Conservation (phyloP, 345 rosid genomes). For the Citrus mangshanensis region DNA sequence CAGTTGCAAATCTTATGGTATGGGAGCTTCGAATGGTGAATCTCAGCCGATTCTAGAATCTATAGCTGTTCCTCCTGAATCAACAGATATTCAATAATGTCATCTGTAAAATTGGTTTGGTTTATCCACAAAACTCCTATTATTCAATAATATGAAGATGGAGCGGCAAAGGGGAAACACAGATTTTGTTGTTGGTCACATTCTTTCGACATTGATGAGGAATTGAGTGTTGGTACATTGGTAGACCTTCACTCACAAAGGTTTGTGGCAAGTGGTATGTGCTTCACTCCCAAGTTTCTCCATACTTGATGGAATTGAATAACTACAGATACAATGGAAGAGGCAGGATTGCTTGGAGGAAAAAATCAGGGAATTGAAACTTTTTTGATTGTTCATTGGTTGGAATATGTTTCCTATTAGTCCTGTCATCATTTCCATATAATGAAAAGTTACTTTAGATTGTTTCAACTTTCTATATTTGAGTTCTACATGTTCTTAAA, state of each 20-base stretch:
- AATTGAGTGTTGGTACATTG: background rate
- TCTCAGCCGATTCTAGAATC: slow-evolving; percentile 50
- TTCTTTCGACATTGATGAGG: background rate
- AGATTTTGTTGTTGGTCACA: slow-evolving; percentile 3
- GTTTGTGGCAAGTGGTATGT: background rate
- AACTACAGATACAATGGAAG: background rate
- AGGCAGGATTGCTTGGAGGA: background rate
- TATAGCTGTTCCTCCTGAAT: slow-evolving; percentile 25
- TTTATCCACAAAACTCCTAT: slow-evolving; percentile 2
- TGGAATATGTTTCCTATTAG: background rate
- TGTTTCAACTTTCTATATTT: background rate
- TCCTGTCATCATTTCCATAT: background rate
- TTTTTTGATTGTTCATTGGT: background rate
- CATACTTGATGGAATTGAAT: background rate
- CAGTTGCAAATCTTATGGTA: slow-evolving; percentile 67
- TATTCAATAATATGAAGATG: slow-evolving; percentile 2
- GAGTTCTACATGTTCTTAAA: background rate
- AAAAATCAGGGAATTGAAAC: background rate
- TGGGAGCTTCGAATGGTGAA: slow-evolving; percentile 45
- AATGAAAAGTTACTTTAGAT: background rate
- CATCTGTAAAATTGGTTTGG: slow-evolving; percentile 16
- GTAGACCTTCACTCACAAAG: background rate
- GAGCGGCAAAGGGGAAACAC: background rate
- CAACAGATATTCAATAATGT: slow-evolving; percentile 24
- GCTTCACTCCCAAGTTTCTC: slow-evolving; percentile 13